Base-by-base conservation (phyloP, 805 yeast genomes). In the Candida railenensis region DNA sequence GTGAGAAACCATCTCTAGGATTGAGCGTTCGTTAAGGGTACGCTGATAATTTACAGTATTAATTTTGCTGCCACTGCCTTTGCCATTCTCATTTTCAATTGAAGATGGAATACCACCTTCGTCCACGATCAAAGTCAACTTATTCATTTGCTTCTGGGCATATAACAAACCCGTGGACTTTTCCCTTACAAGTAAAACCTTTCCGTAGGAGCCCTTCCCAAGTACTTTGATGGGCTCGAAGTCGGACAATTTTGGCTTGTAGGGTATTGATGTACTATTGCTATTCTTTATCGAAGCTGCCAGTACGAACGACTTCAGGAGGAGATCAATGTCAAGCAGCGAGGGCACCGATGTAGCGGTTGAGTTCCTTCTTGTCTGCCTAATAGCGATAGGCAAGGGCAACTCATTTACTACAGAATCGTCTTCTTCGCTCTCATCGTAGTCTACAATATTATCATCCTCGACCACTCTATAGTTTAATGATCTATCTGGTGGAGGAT, bases 121-220 rank as follows among this genome's bases (percentile, higher is more conserved):
- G 47, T 68, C 64, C 46, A 67, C 64, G 33, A 68, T 57, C 34
- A 67, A 54, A 43, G 67, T 59, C 11, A 66, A 68, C 51, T 72
- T 72, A 43, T 67, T 66, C 49, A 72, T 58, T 53, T 72, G 77
- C 47, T 72, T 72, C 55, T 67, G 76, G 5, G 77, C 77, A 56
- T 65, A 72, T 15, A 72, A 56, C 49, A 59, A 63, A 4, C 74
- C 74, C 11, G 68, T 67, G 11, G 67, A 44, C 16, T 54, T 45
- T 51, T 72, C 77, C 38, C 67, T 57, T 4, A 72, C 77, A 38
- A 72, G 55, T 19, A 69, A 55, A 18, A 72, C 77, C 44, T 72
- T 72, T 2, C 77, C 77, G 50, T 69, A 72, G 12, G 73, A 65
- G 3, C 77, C 77, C 50, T 62, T 65, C 19, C 77, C 77, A 44